Evolutionary conservation across 1,284 basidiomycete species (phyloP).

Genomic region (Microbotryum scabiosae): DNA sequence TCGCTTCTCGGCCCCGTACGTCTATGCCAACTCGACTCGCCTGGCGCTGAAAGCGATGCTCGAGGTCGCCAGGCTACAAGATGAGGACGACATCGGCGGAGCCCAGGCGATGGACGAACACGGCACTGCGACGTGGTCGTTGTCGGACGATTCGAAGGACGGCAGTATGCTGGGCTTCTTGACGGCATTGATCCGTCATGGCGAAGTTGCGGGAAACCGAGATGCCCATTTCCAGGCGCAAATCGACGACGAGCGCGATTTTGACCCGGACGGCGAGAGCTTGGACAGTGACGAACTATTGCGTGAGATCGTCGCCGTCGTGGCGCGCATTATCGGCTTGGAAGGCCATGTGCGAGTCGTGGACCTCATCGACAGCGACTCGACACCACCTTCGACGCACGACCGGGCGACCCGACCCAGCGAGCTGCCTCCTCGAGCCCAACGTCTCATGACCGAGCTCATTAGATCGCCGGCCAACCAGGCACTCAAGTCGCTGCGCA

Average conservation of each 20-base stretch:
- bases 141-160: conserved; percentile 1
- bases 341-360: conserved; percentile 31
- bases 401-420: conserved; percentile 9
- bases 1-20: conserved; percentile 33
- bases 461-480: conserved; percentile 36
- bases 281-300: conserved; percentile 28
- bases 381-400: background rate
- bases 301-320: conserved; percentile 31
- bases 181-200: conserved; percentile 25
- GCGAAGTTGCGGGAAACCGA: conserved; percentile 24
- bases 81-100: conserved; percentile 31
- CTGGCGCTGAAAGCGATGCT: conserved; percentile 24
- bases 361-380: conserved; percentile 18
- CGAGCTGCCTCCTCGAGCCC: conserved; percentile 25
- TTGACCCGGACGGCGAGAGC: background rate
- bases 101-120: too few species aligned
- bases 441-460: conserved; percentile 34
- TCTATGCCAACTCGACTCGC: conserved; percentile 29
- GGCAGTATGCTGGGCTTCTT: conserved; percentile 26
- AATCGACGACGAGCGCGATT: background rate
- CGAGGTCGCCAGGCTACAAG: conserved; percentile 23
- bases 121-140: too few species aligned
- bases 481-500: conserved; percentile 31
- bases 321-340: conserved; percentile 33
- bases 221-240: background rate